Base-by-base conservation (phyloP, 1,139 yeast species). In the Spencermartinsiella ligniputridi region DNA sequence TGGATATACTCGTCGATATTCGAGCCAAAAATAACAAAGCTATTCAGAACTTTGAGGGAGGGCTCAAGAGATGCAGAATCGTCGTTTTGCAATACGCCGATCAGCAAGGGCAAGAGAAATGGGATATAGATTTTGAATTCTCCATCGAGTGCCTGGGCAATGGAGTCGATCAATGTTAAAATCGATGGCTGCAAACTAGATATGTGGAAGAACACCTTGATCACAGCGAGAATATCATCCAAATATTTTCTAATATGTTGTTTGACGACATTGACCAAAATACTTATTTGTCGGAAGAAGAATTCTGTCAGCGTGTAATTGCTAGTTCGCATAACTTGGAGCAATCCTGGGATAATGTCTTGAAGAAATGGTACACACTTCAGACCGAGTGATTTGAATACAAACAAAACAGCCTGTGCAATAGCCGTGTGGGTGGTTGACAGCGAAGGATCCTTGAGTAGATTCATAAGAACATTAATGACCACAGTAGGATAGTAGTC, bases 401-500 rank as follows among this genome's bases (percentile, higher is more conserved):
- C 88, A 58, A 86, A 83, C 77, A 90, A 83, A 40, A 92, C 84
- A 0, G 97, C 95, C 56, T 88, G 96, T 11, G 89, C 86, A 29
- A 88, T 95, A 36, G 87, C 83, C 4, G 92, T 85, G 61, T 94
- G 97, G 57, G 90, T 96, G 0, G 87, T 72, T 13, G 86, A 81
- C 48, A 92, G 71, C 0, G 97, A 87, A 1, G 86, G 80, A 62
- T 94, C 98, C 52, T 83, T 83, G 41, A 92, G 67, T 20, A 92
- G 82, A 49, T 82, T 84, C 81, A 90, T 78, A 51, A 94, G 69
- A 15, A 89, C 86, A 30, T 81, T 82, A 36, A 92, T 86, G 1
- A 94, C 97, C 18, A 94, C 97, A 0, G 97, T 89, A 2, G 97
- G 97, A 57, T 88, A 90, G 57, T 89, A 94, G 55, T 90, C 97